Base-by-base conservation (phyloP, 208 protist species). In the Trypanosoma melophagium region DNA sequence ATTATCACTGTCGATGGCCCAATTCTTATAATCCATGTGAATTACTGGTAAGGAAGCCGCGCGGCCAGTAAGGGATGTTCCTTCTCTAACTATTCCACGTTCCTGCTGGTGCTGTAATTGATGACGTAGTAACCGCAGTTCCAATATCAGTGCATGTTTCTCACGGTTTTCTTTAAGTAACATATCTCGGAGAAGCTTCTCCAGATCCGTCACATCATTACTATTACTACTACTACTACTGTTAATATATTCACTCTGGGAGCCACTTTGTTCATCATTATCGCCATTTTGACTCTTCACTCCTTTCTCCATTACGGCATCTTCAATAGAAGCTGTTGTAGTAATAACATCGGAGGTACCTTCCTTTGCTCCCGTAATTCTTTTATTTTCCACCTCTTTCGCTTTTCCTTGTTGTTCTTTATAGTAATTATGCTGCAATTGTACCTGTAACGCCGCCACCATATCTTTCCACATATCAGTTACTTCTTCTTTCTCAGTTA, bases 161-260 rank as follows among this genome's bases (percentile, higher is more conserved):
- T 64, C 59, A 19, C 45, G 44, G 10, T 64, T 54, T 42, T 64
- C 45, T 13, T 42, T 53, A 14, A 64, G 59, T 19, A 54, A 54
- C 59, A 64, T 64, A 12, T 64, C 59, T 4, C 42, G 24, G 14
- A 64, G 59, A n/a, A 64, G 28, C 31, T 64, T 25, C 25, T 54
- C 45, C 25, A 54, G 9, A 22, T 21, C 3, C 8, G 8, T 38
- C 0, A 35, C 19, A 17, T 50, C n/a, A 35, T 19, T 44, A 12
- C 0, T 45, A 40, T 52, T n/a, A 1, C 19, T 13, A 8, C 16
- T 38, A 10, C 38, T 31, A 51, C 1, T 17, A 25, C 4, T 47
- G 7, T 17, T 14, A 7, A 51, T 14, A 51, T 24, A 3, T 17
- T 51, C 47, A 13, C 47, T 14, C 3, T 13, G 17, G 7, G 12